phyloP scores from a whole-genome alignment of 257 asterid species.

The Ballota nigra region DNA sequence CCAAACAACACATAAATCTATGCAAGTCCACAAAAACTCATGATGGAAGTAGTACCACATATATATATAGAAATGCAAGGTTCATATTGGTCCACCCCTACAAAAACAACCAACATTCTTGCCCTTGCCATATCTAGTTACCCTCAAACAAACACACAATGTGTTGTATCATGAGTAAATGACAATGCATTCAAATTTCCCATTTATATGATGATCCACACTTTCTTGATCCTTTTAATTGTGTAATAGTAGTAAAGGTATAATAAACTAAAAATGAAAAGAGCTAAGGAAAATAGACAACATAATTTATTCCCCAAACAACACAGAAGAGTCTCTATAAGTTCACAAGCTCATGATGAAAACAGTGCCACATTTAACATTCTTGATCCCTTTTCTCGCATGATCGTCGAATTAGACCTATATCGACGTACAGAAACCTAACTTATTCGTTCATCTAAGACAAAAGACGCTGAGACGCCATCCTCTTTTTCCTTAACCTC shows the following conservation, averaged over 20 bases:
- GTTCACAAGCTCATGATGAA: conserved; percentile 1
- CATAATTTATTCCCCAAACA: conserved; percentile 22
- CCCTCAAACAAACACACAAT: not conserved
- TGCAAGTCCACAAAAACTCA: not conserved
- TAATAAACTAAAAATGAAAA: too few relatives aligned
- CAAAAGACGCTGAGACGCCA: conserved; percentile 44
- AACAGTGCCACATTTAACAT: not conserved
- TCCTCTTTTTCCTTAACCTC: conserved; percentile 62
- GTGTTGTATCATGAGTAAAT: not conserved
- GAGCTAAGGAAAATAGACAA: not conserved
- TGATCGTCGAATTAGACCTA: conserved; percentile 31
- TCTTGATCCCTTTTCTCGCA: conserved; percentile 15
- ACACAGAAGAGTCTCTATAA: conserved; percentile 8
- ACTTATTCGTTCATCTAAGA: conserved; percentile 15
- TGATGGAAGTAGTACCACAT: conserved; percentile 11
- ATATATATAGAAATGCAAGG: not conserved
- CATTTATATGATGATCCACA: too few relatives aligned
- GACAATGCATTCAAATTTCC: not conserved
- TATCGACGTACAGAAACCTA: not conserved
- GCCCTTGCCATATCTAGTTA: not conserved
- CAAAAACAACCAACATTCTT: not conserved
- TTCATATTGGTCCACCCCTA: not conserved
- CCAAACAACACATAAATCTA: conserved; percentile 8
- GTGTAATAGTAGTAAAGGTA: not conserved
- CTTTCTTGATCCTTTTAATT: not conserved